A percentile compares a stretch with the other conserved stretches of the same genome.
These are phyloP conservation scores for Meyerozyma sp. DNA, from an alignment of 1,139 yeast genomes.

Conservation along the genomic window DNA sequence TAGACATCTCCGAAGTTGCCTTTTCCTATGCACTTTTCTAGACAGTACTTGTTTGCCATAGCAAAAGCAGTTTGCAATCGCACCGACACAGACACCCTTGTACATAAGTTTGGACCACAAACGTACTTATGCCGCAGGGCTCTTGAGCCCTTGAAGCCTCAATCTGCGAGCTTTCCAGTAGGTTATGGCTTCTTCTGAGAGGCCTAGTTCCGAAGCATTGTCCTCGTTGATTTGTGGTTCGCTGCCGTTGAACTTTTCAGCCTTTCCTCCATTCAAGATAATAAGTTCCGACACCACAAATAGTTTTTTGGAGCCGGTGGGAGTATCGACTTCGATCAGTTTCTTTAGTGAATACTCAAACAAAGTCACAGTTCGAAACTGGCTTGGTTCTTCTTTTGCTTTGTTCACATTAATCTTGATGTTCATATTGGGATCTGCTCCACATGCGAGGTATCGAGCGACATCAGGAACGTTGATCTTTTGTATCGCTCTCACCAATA, in stretches of 20 bases:
- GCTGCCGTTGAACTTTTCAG: constrained; percentile 11
- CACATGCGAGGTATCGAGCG: constrained; percentile 43
- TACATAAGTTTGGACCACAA: neutral
- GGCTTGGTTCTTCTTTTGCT: constrained; percentile 18
- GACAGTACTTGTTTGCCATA: constrained; percentile 24
- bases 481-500: constrained; percentile 43
- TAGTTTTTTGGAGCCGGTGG: constrained; percentile 14
- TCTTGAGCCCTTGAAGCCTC: constrained; percentile 16
- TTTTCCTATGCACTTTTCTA: constrained; percentile 63
- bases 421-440: constrained; percentile 42
- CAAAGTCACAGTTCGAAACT: constrained; percentile 26
- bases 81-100: neutral
- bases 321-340: constrained; percentile 23
- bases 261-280: constrained; percentile 53
- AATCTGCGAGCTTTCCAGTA: constrained; percentile 49
- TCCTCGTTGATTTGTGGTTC: constrained; percentile 8
- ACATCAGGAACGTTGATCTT: constrained; percentile 43
- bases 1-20: constrained; percentile 90
- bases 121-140: constrained; percentile 3
- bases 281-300: constrained; percentile 77
- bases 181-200: constrained; percentile 38
- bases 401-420: constrained; percentile 21
- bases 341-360: constrained; percentile 60
- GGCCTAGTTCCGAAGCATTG: constrained; percentile 23
- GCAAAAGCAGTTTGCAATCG: neutral